Evolutionary conservation across 768 basidiomycete genomes (phyloP), one percentile per base, ranked within the genome.

Genomic region (Coprinopsis sp.): DNA sequence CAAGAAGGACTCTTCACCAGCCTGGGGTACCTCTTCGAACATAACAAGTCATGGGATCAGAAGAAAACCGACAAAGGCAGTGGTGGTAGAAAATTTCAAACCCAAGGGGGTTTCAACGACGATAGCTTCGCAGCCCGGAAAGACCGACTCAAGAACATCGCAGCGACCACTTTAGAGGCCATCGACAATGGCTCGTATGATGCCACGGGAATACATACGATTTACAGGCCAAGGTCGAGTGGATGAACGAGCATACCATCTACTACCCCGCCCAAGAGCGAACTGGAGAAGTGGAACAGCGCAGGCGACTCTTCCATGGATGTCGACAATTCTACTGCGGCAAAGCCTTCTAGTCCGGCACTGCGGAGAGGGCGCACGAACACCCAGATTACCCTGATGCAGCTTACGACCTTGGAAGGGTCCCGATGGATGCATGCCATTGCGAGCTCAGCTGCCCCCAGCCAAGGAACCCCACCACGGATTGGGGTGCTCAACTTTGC

Each of bases 401-500:
- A 11, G 70, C 73, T 8, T 67, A 70, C 13, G 57, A 62, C 19
- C 57, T 60, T 50, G 47, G 48, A 42, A 51, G 28, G 10, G 18
- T 33, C 16, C 40, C 54, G 14, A 18, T 33, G 52, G 2, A 11
- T 23, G n/a, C 34, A 29, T 36, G n/a, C 30, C 25, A 16, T 19
- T 1, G 19, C n/a, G 10, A 24, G 14, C 14, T 16, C 31, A 12
- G 16, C 18, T n/a, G 23, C 24, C 6, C 18, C 37, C 28, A 27
- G 41, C 14, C 22, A 14, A 24, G 24, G 22, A 25, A 6, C 34
- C 33, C 31, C 33, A 29, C n/a, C n/a, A 29, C 21, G 38, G 39
- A 60, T 84, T 21, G 84, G 82, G n/a, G 64, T 87, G 22, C 77
- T 88, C 14, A 87, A 80, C 56, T 87, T 87, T 54, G 85, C 84